Evolutionary conservation across 2,329 filamentous ascomycete species (phyloP).

Genomic region (Ilyonectria robusta): DNA sequence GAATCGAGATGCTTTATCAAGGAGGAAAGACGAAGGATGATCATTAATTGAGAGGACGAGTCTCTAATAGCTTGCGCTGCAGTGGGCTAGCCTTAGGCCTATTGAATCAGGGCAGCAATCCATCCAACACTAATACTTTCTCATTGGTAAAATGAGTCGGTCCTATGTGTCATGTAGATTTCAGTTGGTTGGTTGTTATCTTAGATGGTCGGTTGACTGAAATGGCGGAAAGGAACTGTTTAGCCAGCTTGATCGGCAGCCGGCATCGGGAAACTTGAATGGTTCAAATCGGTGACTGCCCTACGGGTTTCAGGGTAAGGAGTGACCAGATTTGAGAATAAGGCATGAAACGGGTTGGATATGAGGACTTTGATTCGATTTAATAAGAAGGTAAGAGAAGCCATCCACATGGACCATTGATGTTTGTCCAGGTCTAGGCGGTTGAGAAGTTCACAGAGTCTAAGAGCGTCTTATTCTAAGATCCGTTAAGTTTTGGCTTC

Average conservation of each 20-base stretch:
- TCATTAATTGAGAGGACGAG: background rate
- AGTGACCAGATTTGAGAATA: background rate
- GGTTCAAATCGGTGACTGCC: background rate
- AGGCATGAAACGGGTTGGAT: background rate
- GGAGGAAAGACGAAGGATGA: background rate
- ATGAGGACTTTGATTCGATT: background rate
- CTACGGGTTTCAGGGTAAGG: background rate
- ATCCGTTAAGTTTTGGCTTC: background rate
- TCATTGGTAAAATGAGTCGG: background rate
- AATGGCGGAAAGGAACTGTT: conserved; percentile 2
- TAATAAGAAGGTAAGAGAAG: background rate
- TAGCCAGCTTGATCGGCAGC: background rate
- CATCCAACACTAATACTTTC: background rate
- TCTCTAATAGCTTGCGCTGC: background rate
- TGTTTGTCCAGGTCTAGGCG: background rate
- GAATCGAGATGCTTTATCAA: background rate
- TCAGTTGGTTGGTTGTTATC: background rate
- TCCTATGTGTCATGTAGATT: background rate
- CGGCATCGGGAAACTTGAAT: background rate
- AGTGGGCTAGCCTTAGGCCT: background rate
- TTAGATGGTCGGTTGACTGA: background rate
- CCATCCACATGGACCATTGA: background rate
- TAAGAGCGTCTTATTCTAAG: background rate
- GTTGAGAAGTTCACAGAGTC: background rate
- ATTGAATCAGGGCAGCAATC: background rate